Base-by-base conservation (phyloP, 306 rosid genomes). In the Vigna angularis region DNA sequence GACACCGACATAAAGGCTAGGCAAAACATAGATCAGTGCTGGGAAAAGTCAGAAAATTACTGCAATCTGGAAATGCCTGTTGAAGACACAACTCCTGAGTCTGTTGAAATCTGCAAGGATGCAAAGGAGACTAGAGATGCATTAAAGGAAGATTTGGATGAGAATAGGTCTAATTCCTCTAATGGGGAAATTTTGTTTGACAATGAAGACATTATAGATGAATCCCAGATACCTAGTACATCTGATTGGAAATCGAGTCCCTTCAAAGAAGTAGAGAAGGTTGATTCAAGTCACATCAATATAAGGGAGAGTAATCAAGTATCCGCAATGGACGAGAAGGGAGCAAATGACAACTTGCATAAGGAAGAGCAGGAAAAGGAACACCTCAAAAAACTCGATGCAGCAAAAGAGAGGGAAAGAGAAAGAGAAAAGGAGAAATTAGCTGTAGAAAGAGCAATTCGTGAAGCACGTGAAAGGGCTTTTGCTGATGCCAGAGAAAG, bases 401-500 rank as follows among this genome's bases (percentile, higher is more conserved):
- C 88, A 75, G 87, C 85, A 77, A 92, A 82, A 74, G 88, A 85
- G 82, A 89, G 69, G 88, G 86, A 88, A 82, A 92, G 87, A 82
- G 93, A 85, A 64, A 91, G 73, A 81, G 93, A 83, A 75, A 89
- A 75, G 80, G 98, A 92, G 86, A 94, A 81, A 83, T 76, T 83
- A 71, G 90, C 92, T 24, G 98, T 92, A 73, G 98, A 90, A 77
- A 88, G 96, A 87, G 93, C 88, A 62, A 86, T 94, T 28, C 93
- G 93, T 14, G 98, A 94, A 85, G 97, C 92, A 77, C 98, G 97
- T 34, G 91, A 90, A 85, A 88, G 97, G 86, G 97, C 98, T 76
- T 90, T 92, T 92, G 93, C 92, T 65, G 96, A 87, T 72, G 94
- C 93, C 77, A 83, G 84, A 70, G 97, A 92, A 77, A 88, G 93